phyloP scores from a whole-genome alignment of 306 rosid species.

The Hippophae tibetana region DNA sequence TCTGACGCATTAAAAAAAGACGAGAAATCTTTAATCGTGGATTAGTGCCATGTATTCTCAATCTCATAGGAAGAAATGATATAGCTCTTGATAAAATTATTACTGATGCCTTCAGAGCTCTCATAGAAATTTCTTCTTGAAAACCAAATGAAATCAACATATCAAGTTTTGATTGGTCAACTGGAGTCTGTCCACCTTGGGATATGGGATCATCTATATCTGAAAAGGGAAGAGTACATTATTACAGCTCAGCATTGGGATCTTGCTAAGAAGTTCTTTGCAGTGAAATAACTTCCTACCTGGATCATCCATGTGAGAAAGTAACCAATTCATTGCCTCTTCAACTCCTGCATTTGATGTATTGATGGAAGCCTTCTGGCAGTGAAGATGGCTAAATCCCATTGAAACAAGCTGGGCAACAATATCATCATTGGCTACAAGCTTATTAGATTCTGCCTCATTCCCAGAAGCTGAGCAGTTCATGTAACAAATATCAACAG shows the following conservation, averaged over 20 bases:
- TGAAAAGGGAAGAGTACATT: constrained; percentile 15
- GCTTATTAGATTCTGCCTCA: constrained; percentile 40
- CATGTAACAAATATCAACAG: not conserved
- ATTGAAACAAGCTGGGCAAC: constrained; percentile 83
- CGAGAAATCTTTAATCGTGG: too few species aligned
- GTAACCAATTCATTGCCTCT: constrained; percentile 98
- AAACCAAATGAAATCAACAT: constrained; percentile 83
- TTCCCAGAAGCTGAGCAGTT: constrained; percentile 32
- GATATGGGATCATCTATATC: constrained; percentile 71
- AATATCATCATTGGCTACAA: constrained; percentile 51
- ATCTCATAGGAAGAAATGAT: not conserved
- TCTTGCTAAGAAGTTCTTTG: constrained; percentile 2
- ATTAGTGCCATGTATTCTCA: not conserved
- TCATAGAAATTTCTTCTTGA: constrained; percentile 70
- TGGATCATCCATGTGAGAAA: constrained; percentile 88
- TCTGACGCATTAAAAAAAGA: too few species aligned
- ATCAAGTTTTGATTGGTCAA: constrained; percentile 79
- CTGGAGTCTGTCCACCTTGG: constrained; percentile 32
- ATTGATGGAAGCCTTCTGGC: constrained; percentile 89
- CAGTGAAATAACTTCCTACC: constrained; percentile 26
- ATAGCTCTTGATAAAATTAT: not conserved
- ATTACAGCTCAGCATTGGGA: constrained; percentile 6
- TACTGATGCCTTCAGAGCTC: constrained; percentile 83
- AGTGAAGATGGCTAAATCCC: constrained; percentile 74
- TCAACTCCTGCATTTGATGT: constrained; percentile 82